Base-by-base conservation (phyloP, 768 basidiomycete species). In the Boletellus sp. region DNA sequence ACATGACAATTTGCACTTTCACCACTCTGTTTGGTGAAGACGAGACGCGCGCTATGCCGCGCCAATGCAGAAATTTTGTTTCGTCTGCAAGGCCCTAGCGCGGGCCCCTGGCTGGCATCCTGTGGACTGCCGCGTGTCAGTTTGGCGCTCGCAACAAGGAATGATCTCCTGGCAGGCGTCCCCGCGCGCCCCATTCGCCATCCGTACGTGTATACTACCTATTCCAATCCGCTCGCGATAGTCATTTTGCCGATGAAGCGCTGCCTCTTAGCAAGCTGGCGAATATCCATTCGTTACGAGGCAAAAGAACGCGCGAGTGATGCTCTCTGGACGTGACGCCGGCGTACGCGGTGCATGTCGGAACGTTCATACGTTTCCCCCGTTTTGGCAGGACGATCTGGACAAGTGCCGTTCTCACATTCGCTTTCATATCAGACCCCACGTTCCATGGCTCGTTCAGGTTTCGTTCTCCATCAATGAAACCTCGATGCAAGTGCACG, bases 231-330 rank as follows among this genome's bases (percentile, higher is more conserved):
- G 28, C 10, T 8, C 15, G 4, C 17, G 17, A 15, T 20, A 45
- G 90, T 40, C 83, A 89, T 72, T 91, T 92, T 54, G 76, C 85
- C 33, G 87, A 86, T 61, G 82, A 91, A 36, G 77, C 86, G 16
- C 70, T 92, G 0, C 86, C 86, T 0, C 75, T 2, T 6, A 28
- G 11, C 11, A 28, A 10, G 28, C 28, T 28, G 7, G n/a, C n/a
- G n/a, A n/a, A n/a, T n/a, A n/a, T n/a, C n/a, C n/a, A 28, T 10
- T 28, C 28, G 2, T 4, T 28, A 28, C 28, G 11, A 28, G 3
- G 28, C 7, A 28, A 10, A 28, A 28, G 28, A 28, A 8, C 8
- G 4, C 24, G 24, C 8, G 24, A 26, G 24, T 8, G 8, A 26
- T 4, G 8, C 24, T 4, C 24, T 26, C 28, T 28, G 11, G 28